phyloP scores from a whole-genome alignment of 768 basidiomycete species.

The Lactarius tabidus region DNA sequence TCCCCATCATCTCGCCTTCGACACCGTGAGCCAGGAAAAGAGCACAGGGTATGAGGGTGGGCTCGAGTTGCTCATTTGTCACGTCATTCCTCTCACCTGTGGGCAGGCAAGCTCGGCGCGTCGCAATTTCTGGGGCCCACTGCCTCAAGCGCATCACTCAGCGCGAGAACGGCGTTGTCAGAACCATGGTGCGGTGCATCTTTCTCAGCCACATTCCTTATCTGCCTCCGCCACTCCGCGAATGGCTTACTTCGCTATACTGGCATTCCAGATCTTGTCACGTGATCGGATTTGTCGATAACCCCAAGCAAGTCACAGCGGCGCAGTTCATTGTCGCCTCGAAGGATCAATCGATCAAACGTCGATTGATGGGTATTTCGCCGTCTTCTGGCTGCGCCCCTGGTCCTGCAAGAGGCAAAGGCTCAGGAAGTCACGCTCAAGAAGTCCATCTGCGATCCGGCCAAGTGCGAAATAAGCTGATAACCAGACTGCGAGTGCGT shows the following conservation, averaged over 20 bases:
- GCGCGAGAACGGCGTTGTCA: constrained; percentile 89
- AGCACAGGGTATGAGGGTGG: constrained; percentile 70
- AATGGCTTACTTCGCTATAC: constrained; percentile 76
- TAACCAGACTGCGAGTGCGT: too few relatives aligned
- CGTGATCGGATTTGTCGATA: constrained; percentile 58
- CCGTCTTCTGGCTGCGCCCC: constrained; percentile 63
- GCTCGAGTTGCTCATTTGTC: constrained; percentile 65
- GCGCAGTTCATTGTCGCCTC: constrained; percentile 87
- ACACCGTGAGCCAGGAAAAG: constrained; percentile 43
- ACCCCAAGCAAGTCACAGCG: too few relatives aligned
- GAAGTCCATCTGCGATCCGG: too few relatives aligned
- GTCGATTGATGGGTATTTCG: too few relatives aligned
- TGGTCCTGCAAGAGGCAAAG: constrained; percentile 21
- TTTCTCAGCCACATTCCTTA: constrained; percentile 46
- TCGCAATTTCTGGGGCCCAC: constrained; percentile 79
- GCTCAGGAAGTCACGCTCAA: too few relatives aligned
- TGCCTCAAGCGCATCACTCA: constrained; percentile 85
- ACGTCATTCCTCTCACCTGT: constrained; percentile 70
- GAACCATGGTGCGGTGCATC: constrained; percentile 60
- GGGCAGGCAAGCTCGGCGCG: constrained; percentile 76
- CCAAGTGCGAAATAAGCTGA: too few relatives aligned
- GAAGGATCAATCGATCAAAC: too few relatives aligned
- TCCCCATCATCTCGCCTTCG: constrained; percentile 59
- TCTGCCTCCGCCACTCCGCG: too few relatives aligned
- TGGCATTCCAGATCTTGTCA: constrained; percentile 39